These are phyloP conservation scores for Cyclotella baltica DNA, from an alignment of 108 stramenopile species.

Conservation along the genomic window DNA sequence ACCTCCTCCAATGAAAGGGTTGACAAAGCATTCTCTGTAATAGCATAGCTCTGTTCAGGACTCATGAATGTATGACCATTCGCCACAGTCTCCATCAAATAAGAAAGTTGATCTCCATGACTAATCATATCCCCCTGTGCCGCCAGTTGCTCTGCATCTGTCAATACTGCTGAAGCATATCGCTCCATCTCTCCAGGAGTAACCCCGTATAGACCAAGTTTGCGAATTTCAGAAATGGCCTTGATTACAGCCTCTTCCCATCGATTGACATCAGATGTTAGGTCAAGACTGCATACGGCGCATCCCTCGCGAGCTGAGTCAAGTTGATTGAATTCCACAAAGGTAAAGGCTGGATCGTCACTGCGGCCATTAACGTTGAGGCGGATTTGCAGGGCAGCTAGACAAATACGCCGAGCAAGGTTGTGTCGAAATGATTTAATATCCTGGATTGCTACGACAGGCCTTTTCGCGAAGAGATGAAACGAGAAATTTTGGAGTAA, in stretches of 20 bases:
- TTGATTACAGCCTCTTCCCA: conserved; percentile 94
- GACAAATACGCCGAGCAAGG: conserved; percentile 90
- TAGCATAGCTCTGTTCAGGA: conserved; percentile 87
- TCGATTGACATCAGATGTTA: conserved; percentile 91
- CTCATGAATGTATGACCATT: conserved; percentile 98
- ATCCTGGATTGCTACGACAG: conserved; percentile 90
- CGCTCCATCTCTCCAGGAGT: conserved; percentile 93
- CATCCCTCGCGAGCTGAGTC: conserved; percentile 97
- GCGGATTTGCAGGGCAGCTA: conserved; percentile 96
- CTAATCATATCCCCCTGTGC: conserved; percentile 94
- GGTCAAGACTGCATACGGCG: conserved; percentile 95
- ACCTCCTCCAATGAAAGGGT: conserved; percentile 94
- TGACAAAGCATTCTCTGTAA: conserved; percentile 88
- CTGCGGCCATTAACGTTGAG: conserved; percentile 92
- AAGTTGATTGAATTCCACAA: conserved; percentile 98
- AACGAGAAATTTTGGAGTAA: conserved; percentile 93
- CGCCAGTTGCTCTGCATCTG: conserved; percentile 93
- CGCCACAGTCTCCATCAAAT: conserved; percentile 97
- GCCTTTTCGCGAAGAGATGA: conserved; percentile 97
- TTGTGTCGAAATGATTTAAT: conserved; percentile 85
- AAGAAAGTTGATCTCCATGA: conserved; percentile 93
- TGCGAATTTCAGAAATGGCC: conserved; percentile 92
- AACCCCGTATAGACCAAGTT: conserved; percentile 91
- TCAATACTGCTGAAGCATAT: conserved; percentile 91
- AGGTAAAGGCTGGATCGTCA: conserved; percentile 95